Percentiles rank a stretch among this genome's conserved stretches.
Conservation (phyloP, 1,139 yeast genomes). For the Zygosaccharomyces pseudobailii region DNA sequence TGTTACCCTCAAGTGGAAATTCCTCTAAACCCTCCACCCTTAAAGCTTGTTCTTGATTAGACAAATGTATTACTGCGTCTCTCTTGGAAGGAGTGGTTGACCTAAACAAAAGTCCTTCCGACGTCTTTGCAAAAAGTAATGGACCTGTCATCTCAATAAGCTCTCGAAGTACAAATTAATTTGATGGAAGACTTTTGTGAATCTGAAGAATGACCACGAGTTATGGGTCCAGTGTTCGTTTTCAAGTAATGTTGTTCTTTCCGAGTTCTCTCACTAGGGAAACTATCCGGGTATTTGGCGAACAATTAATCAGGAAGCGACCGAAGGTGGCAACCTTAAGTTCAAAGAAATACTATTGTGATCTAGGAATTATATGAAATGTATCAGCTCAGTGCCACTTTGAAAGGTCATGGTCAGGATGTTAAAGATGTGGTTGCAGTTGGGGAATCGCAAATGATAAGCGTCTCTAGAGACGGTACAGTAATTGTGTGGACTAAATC, state of each 20-base stretch:
- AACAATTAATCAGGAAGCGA: background rate
- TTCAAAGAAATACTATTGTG: background rate
- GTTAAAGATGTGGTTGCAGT: constrained; percentile 58
- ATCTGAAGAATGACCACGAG: background rate
- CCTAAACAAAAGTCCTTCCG: constrained; percentile 30
- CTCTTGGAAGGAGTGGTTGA: constrained; percentile 14
- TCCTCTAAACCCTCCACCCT: constrained; percentile 26
- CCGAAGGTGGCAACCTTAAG: background rate
- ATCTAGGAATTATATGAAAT: constrained; percentile 4
- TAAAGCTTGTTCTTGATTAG: constrained; percentile 25
- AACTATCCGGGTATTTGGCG: background rate
- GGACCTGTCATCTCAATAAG: constrained; percentile 18
- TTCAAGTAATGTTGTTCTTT: background rate
- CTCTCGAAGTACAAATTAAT: background rate
- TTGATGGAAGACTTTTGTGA: background rate
- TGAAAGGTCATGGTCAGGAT: constrained; percentile 73
- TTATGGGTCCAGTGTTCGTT: background rate
- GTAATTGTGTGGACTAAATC: constrained; percentile 57
- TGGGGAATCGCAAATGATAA: constrained; percentile 44
- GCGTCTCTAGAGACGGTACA: constrained; percentile 82
- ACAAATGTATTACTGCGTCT: constrained; percentile 22
- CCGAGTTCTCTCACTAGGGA: background rate
- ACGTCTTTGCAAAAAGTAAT: constrained; percentile 25
- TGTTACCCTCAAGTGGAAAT: constrained; percentile 35
- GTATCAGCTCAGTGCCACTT: constrained; percentile 49